These are phyloP conservation scores for Protea cynaroides DNA, from an alignment of 164 flowering plant genomes.

Conservation along the genomic window DNA sequence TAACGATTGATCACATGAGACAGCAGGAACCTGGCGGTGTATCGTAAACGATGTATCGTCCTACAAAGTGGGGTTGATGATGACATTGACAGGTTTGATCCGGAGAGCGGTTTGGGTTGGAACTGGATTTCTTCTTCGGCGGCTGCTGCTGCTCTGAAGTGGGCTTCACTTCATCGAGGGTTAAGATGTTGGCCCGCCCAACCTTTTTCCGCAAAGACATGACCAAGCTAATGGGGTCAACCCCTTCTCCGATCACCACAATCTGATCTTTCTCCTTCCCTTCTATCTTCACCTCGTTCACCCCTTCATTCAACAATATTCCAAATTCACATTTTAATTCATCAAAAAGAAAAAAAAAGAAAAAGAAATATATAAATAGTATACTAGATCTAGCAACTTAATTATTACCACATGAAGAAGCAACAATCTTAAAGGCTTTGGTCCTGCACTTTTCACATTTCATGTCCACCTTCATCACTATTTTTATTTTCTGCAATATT, in stretches of 20 bases:
- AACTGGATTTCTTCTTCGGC: too few relatives aligned
- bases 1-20: too few relatives aligned
- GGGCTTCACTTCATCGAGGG: slow-evolving; percentile 22
- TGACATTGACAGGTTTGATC: not conserved
- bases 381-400: too few relatives aligned
- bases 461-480: slow-evolving; percentile 14
- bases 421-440: slow-evolving; percentile 19
- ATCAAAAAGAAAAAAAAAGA: too few relatives aligned
- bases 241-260: slow-evolving; percentile 30
- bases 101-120: not conserved
- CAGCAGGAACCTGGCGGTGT: too few relatives aligned
- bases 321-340: not conserved
- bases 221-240: slow-evolving; percentile 24
- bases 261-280: slow-evolving; percentile 20
- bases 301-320: slow-evolving; percentile 15
- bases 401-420: slow-evolving; percentile 8
- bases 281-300: slow-evolving; percentile 14
- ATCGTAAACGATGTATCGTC: too few relatives aligned
- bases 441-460: slow-evolving; percentile 17
- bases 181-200: slow-evolving; percentile 18
- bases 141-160: too few relatives aligned
- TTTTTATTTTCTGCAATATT: not conserved
- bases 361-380: too few relatives aligned
- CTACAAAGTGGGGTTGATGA: too few relatives aligned
- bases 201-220: slow-evolving; percentile 20